Evolutionary conservation across 1,284 basidiomycete species (phyloP).

Genomic region (Tranzscheliella williamsii): DNA sequence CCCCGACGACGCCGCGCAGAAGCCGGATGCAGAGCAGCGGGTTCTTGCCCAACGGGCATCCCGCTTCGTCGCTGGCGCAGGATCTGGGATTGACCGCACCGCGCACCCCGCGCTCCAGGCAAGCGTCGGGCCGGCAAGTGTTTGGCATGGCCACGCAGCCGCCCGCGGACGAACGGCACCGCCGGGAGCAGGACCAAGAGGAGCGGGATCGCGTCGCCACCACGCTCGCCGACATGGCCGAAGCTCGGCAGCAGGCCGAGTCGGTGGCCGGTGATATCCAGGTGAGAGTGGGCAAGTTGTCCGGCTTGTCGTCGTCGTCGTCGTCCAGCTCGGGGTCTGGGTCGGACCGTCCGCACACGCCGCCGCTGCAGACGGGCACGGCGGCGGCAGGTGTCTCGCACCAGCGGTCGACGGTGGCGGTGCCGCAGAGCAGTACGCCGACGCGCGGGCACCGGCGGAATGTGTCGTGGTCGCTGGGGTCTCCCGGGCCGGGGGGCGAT

Average conservation of each 20-base stretch:
- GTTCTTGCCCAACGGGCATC: conserved; percentile 45
- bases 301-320: not conserved
- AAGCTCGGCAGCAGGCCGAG: conserved; percentile 5
- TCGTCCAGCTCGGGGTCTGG: conserved; percentile 5
- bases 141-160: conserved; percentile 5
- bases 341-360: conserved; percentile 11
- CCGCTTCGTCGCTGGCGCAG: conserved; percentile 46
- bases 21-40: conserved; percentile 17
- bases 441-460: conserved; percentile 9
- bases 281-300: no score
- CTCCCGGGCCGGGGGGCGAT: conserved; percentile 1
- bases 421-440: not conserved
- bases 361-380: not conserved
- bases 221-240: conserved; percentile 24
- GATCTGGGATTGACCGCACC: conserved; percentile 37
- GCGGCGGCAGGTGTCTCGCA: not conserved
- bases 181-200: conserved; percentile 20
- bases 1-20: conserved; percentile 6
- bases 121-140: conserved; percentile 18
- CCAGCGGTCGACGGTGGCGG: conserved; percentile 1
- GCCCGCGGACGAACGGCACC: not conserved
- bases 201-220: conserved; percentile 37
- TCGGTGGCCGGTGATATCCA: no score
- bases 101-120: conserved; percentile 33
- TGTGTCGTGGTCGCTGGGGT: conserved; percentile 13